These are phyloP conservation scores for Hanseniaspora meyeri DNA, from an alignment of 805 yeast genomes.

Conservation along the genomic window DNA sequence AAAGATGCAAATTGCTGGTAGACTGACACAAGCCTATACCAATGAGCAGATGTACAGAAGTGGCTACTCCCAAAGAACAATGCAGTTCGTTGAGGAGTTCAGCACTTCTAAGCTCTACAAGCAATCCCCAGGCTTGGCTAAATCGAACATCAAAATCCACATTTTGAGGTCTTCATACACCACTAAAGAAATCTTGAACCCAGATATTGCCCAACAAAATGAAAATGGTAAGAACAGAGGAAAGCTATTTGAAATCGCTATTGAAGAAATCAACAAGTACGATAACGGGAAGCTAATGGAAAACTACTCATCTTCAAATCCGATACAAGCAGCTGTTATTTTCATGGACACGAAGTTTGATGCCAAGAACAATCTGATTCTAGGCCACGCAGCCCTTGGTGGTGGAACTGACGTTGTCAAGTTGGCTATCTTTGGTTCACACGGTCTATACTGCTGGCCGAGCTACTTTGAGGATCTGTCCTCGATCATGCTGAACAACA, in stretches of 20 bases:
- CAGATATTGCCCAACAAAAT: conserved; percentile 80
- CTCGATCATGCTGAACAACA: conserved; percentile 32
- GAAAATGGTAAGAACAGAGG: conserved; percentile 59
- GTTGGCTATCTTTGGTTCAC: conserved; percentile 88
- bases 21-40: conserved; percentile 85
- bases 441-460: conserved; percentile 91
- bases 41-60: conserved; percentile 73
- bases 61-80: conserved; percentile 68
- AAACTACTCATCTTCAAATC: conserved; percentile 23
- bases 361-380: conserved; percentile 39
- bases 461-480: conserved; percentile 69
- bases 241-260: conserved; percentile 64
- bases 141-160: conserved; percentile 52
- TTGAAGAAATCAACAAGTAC: conserved; percentile 50
- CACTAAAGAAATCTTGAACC: conserved; percentile 58
- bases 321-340: conserved; percentile 72
- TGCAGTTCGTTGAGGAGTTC: conserved; percentile 56
- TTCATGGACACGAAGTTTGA: conserved; percentile 83
- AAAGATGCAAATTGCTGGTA: conserved; percentile 68
- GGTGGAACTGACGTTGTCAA: conserved; percentile 64
- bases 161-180: conserved; percentile 56
- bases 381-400: conserved; percentile 89
- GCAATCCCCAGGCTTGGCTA: conserved; percentile 32
- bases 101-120: conserved; percentile 23
- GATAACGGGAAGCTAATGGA: conserved; percentile 39